Evolutionary conservation across 768 basidiomycete species (phyloP).

Genomic region (Mycena filopes): DNA sequence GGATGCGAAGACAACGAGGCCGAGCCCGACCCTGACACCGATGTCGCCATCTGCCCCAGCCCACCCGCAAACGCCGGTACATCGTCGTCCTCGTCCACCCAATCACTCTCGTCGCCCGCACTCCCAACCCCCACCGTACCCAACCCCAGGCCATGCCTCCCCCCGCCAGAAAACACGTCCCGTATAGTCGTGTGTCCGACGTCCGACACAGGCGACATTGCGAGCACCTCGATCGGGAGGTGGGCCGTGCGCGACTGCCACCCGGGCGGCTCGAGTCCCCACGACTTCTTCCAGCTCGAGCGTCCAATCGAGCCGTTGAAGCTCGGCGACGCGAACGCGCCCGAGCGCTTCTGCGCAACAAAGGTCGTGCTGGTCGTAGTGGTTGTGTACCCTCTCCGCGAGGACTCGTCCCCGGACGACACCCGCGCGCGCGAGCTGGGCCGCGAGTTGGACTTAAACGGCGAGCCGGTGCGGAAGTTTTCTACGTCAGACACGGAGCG

Average conservation of each 20-base stretch:
- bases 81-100: slow-evolving; percentile 91
- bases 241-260: slow-evolving; percentile 79
- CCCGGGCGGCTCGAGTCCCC: slow-evolving; percentile 88
- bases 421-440: slow-evolving; percentile 59
- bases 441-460: slow-evolving; percentile 63
- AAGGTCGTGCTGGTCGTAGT: slow-evolving; percentile 64
- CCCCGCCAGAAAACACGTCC: slow-evolving; percentile 82
- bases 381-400: slow-evolving; percentile 39
- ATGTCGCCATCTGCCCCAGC: slow-evolving; percentile 69
- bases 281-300: slow-evolving; percentile 90
- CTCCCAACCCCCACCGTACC: slow-evolving; percentile 40
- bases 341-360: slow-evolving; percentile 83
- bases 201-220: slow-evolving; percentile 68
- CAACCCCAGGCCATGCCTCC: slow-evolving; percentile 48
- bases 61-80: slow-evolving; percentile 79
- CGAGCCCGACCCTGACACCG: slow-evolving; percentile 13
- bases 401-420: slow-evolving; percentile 44
- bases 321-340: slow-evolving; percentile 65
- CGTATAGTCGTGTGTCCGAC: slow-evolving; percentile 66
- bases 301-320: slow-evolving; percentile 62
- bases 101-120: slow-evolving; percentile 83
- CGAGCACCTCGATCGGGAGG: slow-evolving; percentile 80
- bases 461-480: slow-evolving; percentile 70
- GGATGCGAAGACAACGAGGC: slow-evolving; percentile 19
- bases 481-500: slow-evolving; percentile 67